phyloP scores from a whole-genome alignment of 2,329 filamentous ascomycete genomes.

The Akanthomyces uredinophilus region DNA sequence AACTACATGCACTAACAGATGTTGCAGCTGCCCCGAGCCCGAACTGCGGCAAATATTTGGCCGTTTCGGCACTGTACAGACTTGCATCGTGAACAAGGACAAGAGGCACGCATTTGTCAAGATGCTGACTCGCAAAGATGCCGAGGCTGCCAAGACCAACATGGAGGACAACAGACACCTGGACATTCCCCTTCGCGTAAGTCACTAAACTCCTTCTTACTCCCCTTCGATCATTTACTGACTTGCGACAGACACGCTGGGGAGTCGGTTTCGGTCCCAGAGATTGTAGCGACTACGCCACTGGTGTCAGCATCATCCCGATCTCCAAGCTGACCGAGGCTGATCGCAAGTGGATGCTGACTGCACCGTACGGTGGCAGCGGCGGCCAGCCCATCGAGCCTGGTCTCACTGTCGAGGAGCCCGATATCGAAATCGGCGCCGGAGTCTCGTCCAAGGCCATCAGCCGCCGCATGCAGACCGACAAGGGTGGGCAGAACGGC shows the following conservation, averaged over 20 bases:
- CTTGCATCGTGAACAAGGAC: conserved; percentile 96
- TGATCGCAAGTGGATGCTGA: conserved; percentile 95
- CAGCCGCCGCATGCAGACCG: conserved; percentile 63
- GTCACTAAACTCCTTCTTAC: conserved; percentile 24
- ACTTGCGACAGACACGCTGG: conserved; percentile 72
- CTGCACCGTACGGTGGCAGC: conserved; percentile 86
- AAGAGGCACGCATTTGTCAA: conserved; percentile 99
- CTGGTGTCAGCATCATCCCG: conserved; percentile 87
- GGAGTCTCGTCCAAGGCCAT: conserved; percentile 93
- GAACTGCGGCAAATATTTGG: conserved; percentile 78
- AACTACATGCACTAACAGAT: conserved; percentile 23
- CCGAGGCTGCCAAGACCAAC: conserved; percentile 73
- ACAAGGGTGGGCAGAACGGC: conserved; percentile 59
- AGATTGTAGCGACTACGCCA: conserved; percentile 94
- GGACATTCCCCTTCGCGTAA: conserved; percentile 67
- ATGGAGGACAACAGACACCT: conserved; percentile 77
- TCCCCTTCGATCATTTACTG: conserved; percentile 18
- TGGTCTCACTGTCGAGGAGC: conserved; percentile 90
- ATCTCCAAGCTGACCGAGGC: conserved; percentile 91
- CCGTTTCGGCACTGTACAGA: conserved; percentile 83
- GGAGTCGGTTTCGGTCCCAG: conserved; percentile 94
- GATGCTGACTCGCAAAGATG: conserved; percentile 87
- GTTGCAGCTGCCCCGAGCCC: conserved; percentile 62
- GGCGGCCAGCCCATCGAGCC: conserved; percentile 75
- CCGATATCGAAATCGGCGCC: conserved; percentile 96